Conservation (phyloP, 192 early-diverging fungal genomes). For the Umbelopsis sp. region DNA sequence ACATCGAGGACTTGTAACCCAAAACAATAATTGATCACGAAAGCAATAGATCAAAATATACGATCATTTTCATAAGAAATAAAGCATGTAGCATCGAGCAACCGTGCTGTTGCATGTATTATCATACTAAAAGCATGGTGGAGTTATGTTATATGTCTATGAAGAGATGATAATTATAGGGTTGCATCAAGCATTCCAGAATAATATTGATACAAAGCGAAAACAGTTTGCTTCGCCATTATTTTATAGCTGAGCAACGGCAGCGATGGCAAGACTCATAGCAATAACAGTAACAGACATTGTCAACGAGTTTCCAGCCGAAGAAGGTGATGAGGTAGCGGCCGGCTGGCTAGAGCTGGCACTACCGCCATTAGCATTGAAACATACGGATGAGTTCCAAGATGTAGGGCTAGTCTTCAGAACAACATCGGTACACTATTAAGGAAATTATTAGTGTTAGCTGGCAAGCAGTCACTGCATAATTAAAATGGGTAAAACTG, state of each 20-base stretch:
- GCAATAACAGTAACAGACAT: background rate
- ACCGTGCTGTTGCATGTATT: too few relatives aligned
- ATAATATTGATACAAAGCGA: background rate
- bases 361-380: background rate
- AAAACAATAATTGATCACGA: too few relatives aligned
- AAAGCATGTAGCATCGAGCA: too few relatives aligned
- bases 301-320: background rate
- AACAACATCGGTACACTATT: constrained; percentile 2
- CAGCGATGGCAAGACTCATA: background rate
- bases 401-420: background rate
- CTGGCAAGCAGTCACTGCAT: background rate
- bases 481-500: background rate
- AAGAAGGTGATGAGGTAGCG: background rate
- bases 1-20: too few relatives aligned
- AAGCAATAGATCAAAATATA: too few relatives aligned
- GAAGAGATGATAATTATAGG: background rate
- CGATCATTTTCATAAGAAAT: too few relatives aligned
- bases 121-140: background rate
- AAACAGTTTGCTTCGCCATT: background rate
- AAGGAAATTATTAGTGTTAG: background rate
- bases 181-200: background rate
- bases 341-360: background rate
- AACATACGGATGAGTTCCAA: background rate
- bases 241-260: background rate
- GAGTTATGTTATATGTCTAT: background rate